These are phyloP conservation scores for Geotrichum restrictum DNA, from an alignment of 1,139 yeast genomes.

Conservation along the genomic window DNA sequence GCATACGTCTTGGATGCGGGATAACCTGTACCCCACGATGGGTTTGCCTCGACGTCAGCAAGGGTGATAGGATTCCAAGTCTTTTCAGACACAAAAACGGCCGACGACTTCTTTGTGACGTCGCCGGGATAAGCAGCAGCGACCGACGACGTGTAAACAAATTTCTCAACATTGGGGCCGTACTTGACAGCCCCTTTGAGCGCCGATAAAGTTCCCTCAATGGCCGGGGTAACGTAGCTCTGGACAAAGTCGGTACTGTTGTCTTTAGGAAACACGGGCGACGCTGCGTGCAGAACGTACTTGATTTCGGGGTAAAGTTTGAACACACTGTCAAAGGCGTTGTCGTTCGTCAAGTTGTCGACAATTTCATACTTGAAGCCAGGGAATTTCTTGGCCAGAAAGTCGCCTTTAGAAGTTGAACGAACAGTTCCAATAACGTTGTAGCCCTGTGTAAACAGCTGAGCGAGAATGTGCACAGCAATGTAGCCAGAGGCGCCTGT, in stretches of 20 bases:
- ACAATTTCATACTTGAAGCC: conserved; percentile 44
- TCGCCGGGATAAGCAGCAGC: conserved; percentile 33
- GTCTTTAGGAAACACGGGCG: conserved; percentile 39
- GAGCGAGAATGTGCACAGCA: conserved; percentile 46
- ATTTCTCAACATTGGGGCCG: conserved; percentile 48
- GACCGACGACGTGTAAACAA: conserved; percentile 53
- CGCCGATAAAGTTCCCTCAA: conserved; percentile 48
- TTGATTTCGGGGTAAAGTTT: conserved; percentile 40
- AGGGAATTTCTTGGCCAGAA: conserved; percentile 35
- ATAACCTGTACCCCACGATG: conserved; percentile 34
- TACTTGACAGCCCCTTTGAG: conserved; percentile 42
- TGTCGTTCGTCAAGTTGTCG: conserved; percentile 36
- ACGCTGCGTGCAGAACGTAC: conserved; percentile 45
- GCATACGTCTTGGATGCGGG: conserved; percentile 40
- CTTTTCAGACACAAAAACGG: conserved; percentile 29
- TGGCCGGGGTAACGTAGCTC: conserved; percentile 46
- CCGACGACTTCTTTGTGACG: conserved; percentile 25
- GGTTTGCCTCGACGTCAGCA: conserved; percentile 29
- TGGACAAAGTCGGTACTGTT: conserved; percentile 26
- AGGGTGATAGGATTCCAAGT: conserved; percentile 44
- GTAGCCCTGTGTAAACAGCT: conserved; percentile 41
- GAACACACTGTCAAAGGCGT: conserved; percentile 42
- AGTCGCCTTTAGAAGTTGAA: conserved; percentile 49
- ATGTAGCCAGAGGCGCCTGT: conserved; percentile 54
- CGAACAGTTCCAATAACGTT: conserved; percentile 59